Conservation (phyloP, 225 moss, liverwort and hornwort genomes). For the Pseudoscleropodium purum region DNA sequence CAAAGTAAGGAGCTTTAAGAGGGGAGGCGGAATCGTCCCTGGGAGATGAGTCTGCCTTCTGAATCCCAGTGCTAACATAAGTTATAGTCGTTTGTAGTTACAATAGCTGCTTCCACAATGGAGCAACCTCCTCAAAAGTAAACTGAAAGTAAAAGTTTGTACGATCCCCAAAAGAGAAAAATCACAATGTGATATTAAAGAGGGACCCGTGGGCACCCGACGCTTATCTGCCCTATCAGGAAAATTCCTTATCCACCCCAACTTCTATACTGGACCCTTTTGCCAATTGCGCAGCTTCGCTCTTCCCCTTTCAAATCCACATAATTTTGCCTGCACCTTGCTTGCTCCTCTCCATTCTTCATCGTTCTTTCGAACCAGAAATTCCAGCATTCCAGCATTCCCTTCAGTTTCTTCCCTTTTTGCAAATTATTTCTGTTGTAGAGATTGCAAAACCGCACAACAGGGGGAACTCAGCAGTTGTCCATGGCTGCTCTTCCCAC, state of each 20-base stretch:
- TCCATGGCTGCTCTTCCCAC: conserved; percentile 33
- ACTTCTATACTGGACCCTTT: neutral
- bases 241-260: conserved; percentile 1
- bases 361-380: neutral
- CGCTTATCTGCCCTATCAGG: conserved; percentile 1
- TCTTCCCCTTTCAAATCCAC: neutral
- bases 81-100: too few species aligned
- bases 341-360: neutral
- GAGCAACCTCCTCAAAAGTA: neutral
- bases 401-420: neutral
- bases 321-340: neutral
- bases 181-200: neutral
- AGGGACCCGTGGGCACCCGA: neutral
- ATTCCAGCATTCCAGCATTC: neutral
- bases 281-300: neutral
- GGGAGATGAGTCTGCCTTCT: too few species aligned
- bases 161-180: too few species aligned
- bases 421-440: neutral
- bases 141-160: neutral
- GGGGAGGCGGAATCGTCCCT: too few species aligned
- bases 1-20: neutral
- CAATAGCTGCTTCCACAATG: neutral
- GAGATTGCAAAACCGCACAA: neutral
- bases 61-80: too few species aligned
- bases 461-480: neutral